Percentiles rank a stretch among this genome's conserved stretches.
phyloP scores from a whole-genome alignment of 371 early-diverging fungal species.

The Mortierella sp. region DNA sequence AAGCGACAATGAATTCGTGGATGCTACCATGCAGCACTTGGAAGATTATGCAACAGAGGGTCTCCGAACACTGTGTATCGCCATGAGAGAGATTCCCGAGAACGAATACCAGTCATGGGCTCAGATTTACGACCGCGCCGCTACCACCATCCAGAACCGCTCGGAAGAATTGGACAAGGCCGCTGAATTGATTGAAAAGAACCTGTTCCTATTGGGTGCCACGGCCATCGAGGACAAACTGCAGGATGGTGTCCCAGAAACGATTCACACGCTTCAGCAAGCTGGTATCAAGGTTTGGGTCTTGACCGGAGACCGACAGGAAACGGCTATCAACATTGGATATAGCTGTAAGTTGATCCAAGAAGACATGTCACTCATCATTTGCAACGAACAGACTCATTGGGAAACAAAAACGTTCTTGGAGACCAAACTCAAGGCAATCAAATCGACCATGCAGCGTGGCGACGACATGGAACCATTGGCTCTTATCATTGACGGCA shows the following conservation, averaged over 20 bases:
- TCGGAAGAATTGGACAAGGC: conserved; percentile 81
- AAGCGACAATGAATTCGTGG: conserved; percentile 22
- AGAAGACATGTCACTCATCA: conserved; percentile 51
- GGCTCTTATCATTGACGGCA: conserved; percentile 84
- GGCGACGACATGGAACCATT: conserved; percentile 39
- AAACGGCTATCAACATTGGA: conserved; percentile 98
- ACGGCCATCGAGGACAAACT: conserved; percentile 96
- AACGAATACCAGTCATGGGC: conserved; percentile 86
- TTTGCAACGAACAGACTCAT: conserved; percentile 44
- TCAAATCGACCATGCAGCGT: conserved; percentile 44
- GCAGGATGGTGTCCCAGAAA: conserved; percentile 94
- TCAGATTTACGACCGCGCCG: conserved; percentile 78
- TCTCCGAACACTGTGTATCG: conserved; percentile 89
- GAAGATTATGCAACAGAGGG: conserved; percentile 86
- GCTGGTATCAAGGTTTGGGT: conserved; percentile 98
- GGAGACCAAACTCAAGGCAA: conserved; percentile 58
- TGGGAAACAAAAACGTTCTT: conserved; percentile 50
- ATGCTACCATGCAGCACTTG: conserved; percentile 56
- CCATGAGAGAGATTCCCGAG: conserved; percentile 78
- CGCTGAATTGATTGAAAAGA: conserved; percentile 82
- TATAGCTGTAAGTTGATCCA: conserved; percentile 83
- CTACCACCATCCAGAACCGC: conserved; percentile 81
- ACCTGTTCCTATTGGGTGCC: conserved; percentile 79
- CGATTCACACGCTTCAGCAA: conserved; percentile 84
- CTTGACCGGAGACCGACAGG: conserved; percentile 98